These are phyloP conservation scores for Pythium monospermum DNA, from an alignment of 352 stramenopile species.

Conservation along the genomic window DNA sequence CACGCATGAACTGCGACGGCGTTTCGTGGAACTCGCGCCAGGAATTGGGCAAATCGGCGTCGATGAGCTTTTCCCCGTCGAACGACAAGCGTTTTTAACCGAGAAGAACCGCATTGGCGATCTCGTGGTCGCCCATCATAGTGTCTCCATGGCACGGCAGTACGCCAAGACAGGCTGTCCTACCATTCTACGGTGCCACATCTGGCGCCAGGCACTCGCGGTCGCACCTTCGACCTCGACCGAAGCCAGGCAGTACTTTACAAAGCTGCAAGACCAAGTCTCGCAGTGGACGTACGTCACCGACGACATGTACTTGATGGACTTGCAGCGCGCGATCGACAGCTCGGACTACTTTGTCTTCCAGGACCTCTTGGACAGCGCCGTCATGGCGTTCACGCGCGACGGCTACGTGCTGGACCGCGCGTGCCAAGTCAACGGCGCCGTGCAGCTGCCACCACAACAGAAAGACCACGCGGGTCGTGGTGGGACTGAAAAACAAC, in stretches of 20 bases:
- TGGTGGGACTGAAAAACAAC: not conserved
- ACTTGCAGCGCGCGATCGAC: slow-evolving; percentile 73
- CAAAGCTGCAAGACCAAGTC: slow-evolving; percentile 35
- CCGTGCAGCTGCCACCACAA: slow-evolving; percentile 20
- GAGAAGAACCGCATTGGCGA: slow-evolving; percentile 70
- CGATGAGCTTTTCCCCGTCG: slow-evolving; percentile 51
- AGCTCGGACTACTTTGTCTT: slow-evolving; percentile 83
- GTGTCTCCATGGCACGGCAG: slow-evolving; percentile 64
- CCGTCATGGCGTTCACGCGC: slow-evolving; percentile 70
- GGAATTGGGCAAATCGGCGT: slow-evolving; percentile 51
- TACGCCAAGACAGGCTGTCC: slow-evolving; percentile 76
- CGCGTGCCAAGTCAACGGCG: slow-evolving; percentile 48
- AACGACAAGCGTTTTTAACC: slow-evolving; percentile 44
- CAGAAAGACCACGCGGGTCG: too few relatives aligned
- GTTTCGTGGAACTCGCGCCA: slow-evolving; percentile 51
- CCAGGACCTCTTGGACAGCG: slow-evolving; percentile 62
- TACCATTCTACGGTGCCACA: slow-evolving; percentile 44
- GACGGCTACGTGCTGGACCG: slow-evolving; percentile 41
- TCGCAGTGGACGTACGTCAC: slow-evolving; percentile 44
- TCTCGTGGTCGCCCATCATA: slow-evolving; percentile 46
- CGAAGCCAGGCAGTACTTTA: slow-evolving; percentile 35
- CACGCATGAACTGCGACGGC: slow-evolving; percentile 33
- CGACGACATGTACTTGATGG: slow-evolving; percentile 76
- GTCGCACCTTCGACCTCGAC: slow-evolving; percentile 28
- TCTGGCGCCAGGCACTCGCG: slow-evolving; percentile 58